phyloP scores from a whole-genome alignment of 768 basidiomycete species.

The Gyrodon lividus region DNA sequence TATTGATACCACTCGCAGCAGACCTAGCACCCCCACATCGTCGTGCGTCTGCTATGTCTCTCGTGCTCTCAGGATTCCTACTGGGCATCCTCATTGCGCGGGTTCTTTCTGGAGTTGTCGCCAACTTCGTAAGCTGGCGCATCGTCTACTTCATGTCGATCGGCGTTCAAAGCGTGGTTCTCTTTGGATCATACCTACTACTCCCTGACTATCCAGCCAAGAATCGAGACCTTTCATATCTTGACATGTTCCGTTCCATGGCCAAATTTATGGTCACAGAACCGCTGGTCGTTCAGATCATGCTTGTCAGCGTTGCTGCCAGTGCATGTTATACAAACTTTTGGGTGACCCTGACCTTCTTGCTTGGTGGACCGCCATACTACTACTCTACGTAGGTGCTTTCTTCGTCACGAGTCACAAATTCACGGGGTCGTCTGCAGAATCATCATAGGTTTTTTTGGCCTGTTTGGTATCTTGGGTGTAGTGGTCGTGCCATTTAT shows the following conservation, averaged over 20 bases:
- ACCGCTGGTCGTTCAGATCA: slow-evolving; percentile 68
- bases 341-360: slow-evolving; percentile 76
- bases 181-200: slow-evolving; percentile 54
- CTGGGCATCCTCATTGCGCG: slow-evolving; percentile 73
- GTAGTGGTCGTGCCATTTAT: slow-evolving; percentile 66
- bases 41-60: slow-evolving; percentile 71
- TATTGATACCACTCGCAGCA: slow-evolving; percentile 65
- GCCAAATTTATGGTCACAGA: slow-evolving; percentile 69
- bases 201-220: slow-evolving; percentile 81
- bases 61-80: slow-evolving; percentile 64
- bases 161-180: slow-evolving; percentile 58
- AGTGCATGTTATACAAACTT: slow-evolving; percentile 58
- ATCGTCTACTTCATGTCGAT: slow-evolving; percentile 76
- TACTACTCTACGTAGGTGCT: slow-evolving; percentile 59
- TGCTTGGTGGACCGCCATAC: slow-evolving; percentile 72
- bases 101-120: slow-evolving; percentile 69
- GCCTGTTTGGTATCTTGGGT: slow-evolving; percentile 65
- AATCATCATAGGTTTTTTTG: slow-evolving; percentile 66
- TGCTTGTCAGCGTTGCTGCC: slow-evolving; percentile 53
- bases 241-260: slow-evolving; percentile 69
- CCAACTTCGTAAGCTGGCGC: slow-evolving; percentile 65
- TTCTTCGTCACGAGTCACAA: neutral
- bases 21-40: slow-evolving; percentile 70
- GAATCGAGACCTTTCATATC: slow-evolving; percentile 60
- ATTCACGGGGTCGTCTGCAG: slow-evolving; percentile 11